Evolutionary conservation across 2,329 filamentous ascomycete species (phyloP).

Genomic region (Didymosphaeria variabile): DNA sequence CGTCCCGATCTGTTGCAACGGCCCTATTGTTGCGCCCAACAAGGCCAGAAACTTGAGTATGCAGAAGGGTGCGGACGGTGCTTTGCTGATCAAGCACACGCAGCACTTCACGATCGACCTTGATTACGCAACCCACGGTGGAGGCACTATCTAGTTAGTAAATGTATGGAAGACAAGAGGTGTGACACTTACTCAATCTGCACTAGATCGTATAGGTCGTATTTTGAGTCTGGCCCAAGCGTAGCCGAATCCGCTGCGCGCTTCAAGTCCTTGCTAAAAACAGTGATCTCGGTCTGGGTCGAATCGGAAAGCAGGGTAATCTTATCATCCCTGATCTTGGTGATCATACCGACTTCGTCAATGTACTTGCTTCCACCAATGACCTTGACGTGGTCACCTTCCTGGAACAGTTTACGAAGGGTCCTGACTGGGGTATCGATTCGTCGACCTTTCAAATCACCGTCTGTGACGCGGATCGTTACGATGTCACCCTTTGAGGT

Average conservation of each 20-base stretch:
- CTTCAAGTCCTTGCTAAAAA: slow-evolving; percentile 96
- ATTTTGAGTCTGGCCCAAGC: slow-evolving; percentile 84
- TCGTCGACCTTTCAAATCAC: slow-evolving; percentile 79
- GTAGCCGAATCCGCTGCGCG: slow-evolving; percentile 93
- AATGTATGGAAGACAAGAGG: slow-evolving; percentile 1
- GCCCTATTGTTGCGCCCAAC: slow-evolving; percentile 82
- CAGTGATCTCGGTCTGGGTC: slow-evolving; percentile 91
- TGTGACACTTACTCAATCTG: slow-evolving; percentile 76
- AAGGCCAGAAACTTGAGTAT: slow-evolving; percentile 91
- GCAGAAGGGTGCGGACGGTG: slow-evolving; percentile 80
- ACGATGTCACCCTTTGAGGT: slow-evolving; percentile 93
- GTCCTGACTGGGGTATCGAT: slow-evolving; percentile 95
- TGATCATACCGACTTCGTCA: slow-evolving; percentile 96
- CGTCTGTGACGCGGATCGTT: slow-evolving; percentile 83
- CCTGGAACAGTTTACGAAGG: slow-evolving; percentile 88
- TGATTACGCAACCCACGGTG: slow-evolving; percentile 92
- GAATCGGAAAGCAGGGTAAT: slow-evolving; percentile 94
- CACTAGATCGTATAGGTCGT: slow-evolving; percentile 90
- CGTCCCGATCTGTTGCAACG: slow-evolving; percentile 91
- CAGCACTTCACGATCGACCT: slow-evolving; percentile 92
- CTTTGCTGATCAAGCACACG: slow-evolving; percentile 91
- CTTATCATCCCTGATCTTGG: slow-evolving; percentile 89
- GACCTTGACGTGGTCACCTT: slow-evolving; percentile 98
- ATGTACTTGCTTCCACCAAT: slow-evolving; percentile 94
- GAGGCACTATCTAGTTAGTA: slow-evolving; percentile 64